Evolutionary conservation across 208 protist species (phyloP), one percentile per base, ranked within the genome.

Genomic region (Trypanosoma boissoni): DNA sequence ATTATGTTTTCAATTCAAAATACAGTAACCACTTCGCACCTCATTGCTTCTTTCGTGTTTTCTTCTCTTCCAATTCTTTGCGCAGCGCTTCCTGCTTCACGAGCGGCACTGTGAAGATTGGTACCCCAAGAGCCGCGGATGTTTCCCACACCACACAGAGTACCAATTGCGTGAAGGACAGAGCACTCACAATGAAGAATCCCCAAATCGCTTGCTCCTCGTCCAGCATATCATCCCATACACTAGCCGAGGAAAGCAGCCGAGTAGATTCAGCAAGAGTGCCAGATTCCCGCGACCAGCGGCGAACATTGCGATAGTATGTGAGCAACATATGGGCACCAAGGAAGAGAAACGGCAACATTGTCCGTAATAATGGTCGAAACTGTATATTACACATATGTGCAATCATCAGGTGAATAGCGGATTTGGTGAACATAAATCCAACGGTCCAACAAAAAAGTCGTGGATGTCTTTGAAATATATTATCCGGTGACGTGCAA

Each of bases 391-490:
- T 29, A 68, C 72, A 88, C 7, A 93, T 64, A 71, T 93, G 86
- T 9, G 81, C 64, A 29, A 95, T 48, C 89, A 95, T 95, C 18
- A 95, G 48, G 48, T 89, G 81, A 26, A 93, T 74, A n/a, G 68
- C 54, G 26, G 90, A 64, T 61, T 92, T 92, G 31, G 80, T 87
- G 67, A 75, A 88, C 18, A 93, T 71, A 52, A 93, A 62, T 2
- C 89, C 89, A 20, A 90, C 64, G 2, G 80, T 92, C 86, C 86
- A 95, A 57, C 68, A 84, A 64, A 92, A 90, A 39, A 93, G 32
- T 9, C 83, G 74, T 44, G 89, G 89, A 73, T 91, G 74, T 8
- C 64, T 59, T n/a, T 57, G 61, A 55, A 92, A 93, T 55, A 95
- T 77, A 29, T 90, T 69, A 23, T 67, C 76, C 44, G 80, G 81